Evolutionary conservation across 2,329 filamentous ascomycete genomes (phyloP).

Genomic region (Hypomyces rosellus): DNA sequence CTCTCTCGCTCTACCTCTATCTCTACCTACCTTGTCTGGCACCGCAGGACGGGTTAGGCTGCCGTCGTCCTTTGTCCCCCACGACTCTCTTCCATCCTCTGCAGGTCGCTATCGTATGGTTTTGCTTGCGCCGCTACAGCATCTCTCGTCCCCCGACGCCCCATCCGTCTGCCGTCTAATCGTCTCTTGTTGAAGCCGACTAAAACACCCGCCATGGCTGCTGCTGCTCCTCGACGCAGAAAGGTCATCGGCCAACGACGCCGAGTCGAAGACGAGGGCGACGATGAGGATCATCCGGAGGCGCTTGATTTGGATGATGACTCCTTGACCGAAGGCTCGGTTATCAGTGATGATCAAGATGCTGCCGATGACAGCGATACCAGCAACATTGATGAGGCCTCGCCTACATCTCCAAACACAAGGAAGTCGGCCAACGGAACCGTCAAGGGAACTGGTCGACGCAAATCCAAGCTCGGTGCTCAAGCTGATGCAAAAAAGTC

Average conservation of each 20-base stretch:
- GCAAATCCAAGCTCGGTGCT: slow-evolving; percentile 29
- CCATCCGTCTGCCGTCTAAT: slow-evolving; percentile 24
- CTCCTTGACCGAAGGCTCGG: slow-evolving; percentile 58
- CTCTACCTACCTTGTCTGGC: slow-evolving; percentile 13
- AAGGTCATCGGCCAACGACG: slow-evolving; percentile 62
- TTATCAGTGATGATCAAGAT: slow-evolving; percentile 56
- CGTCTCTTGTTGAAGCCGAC: slow-evolving; percentile 16
- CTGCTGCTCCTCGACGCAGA: slow-evolving; percentile 47
- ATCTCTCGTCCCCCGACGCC: slow-evolving; percentile 23
- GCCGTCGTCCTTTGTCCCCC: slow-evolving; percentile 8
- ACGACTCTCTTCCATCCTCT: slow-evolving; percentile 14
- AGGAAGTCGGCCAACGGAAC: slow-evolving; percentile 38
- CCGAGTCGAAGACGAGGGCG: slow-evolving; percentile 63
- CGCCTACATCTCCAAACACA: slow-evolving; percentile 40
- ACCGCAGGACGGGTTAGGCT: slow-evolving; percentile 19
- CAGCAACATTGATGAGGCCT: slow-evolving; percentile 54
- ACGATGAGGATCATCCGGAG: slow-evolving; percentile 56
- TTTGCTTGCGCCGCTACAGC: slow-evolving; percentile 15
- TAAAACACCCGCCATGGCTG: slow-evolving; percentile 25
- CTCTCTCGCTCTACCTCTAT: slow-evolving; percentile 10
- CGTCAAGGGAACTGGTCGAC: slow-evolving; percentile 27
- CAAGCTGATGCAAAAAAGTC: slow-evolving; percentile 28
- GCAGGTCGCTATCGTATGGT: slow-evolving; percentile 20
- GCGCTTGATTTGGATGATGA: slow-evolving; percentile 57
- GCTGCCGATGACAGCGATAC: slow-evolving; percentile 56